Percentiles rank a stretch among this genome's conserved stretches.
Conservation (phyloP, 2,329 filamentous ascomycete species). For the Coniochaeta sp. region DNA sequence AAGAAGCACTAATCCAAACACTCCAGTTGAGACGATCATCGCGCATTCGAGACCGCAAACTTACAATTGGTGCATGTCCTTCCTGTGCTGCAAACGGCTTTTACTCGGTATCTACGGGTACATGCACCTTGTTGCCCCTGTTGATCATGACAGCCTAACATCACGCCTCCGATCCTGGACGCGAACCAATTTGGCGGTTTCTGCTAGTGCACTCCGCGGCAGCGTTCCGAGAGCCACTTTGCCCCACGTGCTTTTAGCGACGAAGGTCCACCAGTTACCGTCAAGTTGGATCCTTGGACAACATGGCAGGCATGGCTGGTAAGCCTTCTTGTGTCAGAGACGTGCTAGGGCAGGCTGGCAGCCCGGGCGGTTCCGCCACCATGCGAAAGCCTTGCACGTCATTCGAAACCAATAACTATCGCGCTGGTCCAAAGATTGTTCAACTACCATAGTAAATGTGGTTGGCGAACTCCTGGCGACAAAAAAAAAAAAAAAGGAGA, state of each 20-base stretch:
- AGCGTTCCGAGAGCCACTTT: slow-evolving; percentile 1
- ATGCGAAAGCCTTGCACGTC: too few species aligned
- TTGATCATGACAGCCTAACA: not conserved
- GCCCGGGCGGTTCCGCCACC: too few species aligned
- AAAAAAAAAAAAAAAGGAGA: too few species aligned
- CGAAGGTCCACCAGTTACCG: not conserved
- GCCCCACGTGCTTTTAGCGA: not conserved
- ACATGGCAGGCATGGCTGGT: not conserved
- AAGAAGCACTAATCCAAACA: not conserved
- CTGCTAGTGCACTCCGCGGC: not conserved
- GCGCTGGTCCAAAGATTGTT: too few species aligned
- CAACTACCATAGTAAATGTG: not conserved
- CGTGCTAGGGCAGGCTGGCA: too few species aligned
- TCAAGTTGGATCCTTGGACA: not conserved
- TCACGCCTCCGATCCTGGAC: not conserved
- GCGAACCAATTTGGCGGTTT: slow-evolving; percentile 3
- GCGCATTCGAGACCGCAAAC: not conserved
- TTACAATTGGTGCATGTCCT: not conserved
- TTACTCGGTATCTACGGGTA: not conserved
- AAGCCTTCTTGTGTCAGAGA: too few species aligned
- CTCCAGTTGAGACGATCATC: too few species aligned
- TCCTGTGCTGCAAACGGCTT: not conserved
- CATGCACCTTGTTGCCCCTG: not conserved
- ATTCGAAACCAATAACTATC: too few species aligned
- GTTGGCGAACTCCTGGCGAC: too few species aligned